Evolutionary conservation across 2,329 filamentous ascomycete genomes (phyloP).

Genomic region (Macrophomina tecta): DNA sequence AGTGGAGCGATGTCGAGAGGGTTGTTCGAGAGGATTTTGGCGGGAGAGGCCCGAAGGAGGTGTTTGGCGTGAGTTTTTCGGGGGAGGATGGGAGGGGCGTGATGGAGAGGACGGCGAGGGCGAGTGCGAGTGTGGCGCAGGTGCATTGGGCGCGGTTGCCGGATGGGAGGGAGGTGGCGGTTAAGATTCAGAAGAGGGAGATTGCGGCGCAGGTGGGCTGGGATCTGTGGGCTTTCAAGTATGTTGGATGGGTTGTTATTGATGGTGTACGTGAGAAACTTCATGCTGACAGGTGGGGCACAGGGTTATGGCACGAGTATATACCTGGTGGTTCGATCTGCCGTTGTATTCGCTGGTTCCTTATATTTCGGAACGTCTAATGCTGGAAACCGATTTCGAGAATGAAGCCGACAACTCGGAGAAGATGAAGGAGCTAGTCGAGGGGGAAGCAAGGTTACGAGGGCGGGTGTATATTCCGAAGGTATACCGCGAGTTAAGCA

Average conservation of each 20-base stretch:
- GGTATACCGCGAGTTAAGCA: conserved; percentile 82
- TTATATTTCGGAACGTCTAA: conserved; percentile 89
- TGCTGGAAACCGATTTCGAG: conserved; percentile 91
- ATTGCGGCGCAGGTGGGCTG: conserved; percentile 89
- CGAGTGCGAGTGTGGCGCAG: conserved; percentile 91
- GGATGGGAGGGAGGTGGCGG: conserved; percentile 88
- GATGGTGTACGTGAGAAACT: background rate
- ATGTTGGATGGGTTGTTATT: conserved; percentile 38
- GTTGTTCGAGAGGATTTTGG: conserved; percentile 90
- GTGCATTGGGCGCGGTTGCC: conserved; percentile 90
- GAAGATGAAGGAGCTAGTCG: conserved; percentile 79
- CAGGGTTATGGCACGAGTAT: conserved; percentile 79
- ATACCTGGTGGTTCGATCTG: conserved; percentile 89
- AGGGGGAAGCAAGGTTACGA: conserved; percentile 74
- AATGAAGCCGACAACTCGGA: conserved; percentile 90
- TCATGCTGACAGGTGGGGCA: conserved; percentile 20
- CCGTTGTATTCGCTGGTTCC: conserved; percentile 90
- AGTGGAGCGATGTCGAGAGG: conserved; percentile 82
- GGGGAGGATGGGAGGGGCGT: conserved; percentile 68
- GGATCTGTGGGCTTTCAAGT: conserved; percentile 96
- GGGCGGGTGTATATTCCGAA: conserved; percentile 87
- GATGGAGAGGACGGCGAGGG: conserved; percentile 74
- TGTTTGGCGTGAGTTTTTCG: conserved; percentile 86
- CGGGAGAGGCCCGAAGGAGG: conserved; percentile 81
- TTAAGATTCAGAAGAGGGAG: conserved; percentile 97